A percentile compares a stretch with the other conserved stretches of the same genome.
Conservation (phyloP, 768 basidiomycete species). For the Mycena leptocephala region DNA sequence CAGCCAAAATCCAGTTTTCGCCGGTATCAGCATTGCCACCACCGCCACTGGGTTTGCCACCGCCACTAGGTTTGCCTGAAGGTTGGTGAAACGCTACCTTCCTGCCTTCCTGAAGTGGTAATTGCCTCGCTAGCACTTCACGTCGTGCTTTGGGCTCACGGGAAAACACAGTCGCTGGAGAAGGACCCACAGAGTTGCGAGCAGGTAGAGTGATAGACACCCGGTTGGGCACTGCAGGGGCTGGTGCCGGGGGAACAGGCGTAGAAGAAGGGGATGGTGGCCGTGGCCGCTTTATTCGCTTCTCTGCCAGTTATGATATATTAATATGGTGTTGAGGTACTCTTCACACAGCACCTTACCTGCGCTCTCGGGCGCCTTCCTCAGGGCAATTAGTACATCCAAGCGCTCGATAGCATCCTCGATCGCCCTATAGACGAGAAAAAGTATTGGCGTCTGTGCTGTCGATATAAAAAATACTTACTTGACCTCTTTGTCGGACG, state of each 20-base stretch:
- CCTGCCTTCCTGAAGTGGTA: constrained; percentile 80
- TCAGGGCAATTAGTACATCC: constrained; percentile 77
- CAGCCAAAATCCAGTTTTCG: constrained; percentile 85
- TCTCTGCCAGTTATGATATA: constrained; percentile 61
- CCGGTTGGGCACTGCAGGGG: constrained; percentile 54
- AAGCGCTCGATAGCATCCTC: constrained; percentile 82
- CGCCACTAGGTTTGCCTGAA: constrained; percentile 64
- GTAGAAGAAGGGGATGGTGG: constrained; percentile 78
- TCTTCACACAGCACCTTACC: constrained; percentile 55
- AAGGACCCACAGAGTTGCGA: constrained; percentile 73
- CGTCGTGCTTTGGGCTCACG: constrained; percentile 80
- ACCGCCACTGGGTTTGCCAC: constrained; percentile 37
- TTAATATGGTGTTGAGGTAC: not conserved
- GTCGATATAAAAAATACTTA: constrained; percentile 47
- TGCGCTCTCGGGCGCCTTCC: constrained; percentile 80
- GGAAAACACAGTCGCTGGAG: constrained; percentile 64
- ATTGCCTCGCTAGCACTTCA: constrained; percentile 73
- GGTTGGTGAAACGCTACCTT: constrained; percentile 89
- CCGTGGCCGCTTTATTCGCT: constrained; percentile 84
- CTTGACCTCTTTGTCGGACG: constrained; percentile 77
- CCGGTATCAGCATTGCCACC: constrained; percentile 56
- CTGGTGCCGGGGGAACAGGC: constrained; percentile 58
- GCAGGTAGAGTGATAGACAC: constrained; percentile 73
- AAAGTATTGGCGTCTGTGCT: constrained; percentile 3
- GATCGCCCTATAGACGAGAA: constrained; percentile 67